phyloP scores from a whole-genome alignment of 2,329 filamentous ascomycete genomes.

The Sphaceloma murrayae region DNA sequence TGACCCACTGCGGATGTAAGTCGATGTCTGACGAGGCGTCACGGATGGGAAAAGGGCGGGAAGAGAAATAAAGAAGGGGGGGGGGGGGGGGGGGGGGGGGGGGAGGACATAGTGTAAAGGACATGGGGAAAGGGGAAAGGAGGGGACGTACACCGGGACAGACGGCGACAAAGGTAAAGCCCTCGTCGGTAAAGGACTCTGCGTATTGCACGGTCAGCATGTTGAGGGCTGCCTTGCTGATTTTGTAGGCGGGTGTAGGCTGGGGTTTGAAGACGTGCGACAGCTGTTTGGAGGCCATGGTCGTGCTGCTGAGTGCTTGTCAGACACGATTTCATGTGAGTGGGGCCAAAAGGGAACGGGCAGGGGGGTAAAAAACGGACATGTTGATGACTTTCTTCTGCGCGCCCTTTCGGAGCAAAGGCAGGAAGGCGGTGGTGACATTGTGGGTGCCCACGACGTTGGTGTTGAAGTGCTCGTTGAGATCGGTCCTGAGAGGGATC shows the following conservation, averaged over 20 bases:
- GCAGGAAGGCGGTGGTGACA: conserved; percentile 34
- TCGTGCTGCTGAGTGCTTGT: conserved; percentile 30
- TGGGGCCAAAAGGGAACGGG: too few relatives aligned
- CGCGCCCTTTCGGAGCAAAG: conserved; percentile 29
- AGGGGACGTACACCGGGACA: conserved; percentile 36
- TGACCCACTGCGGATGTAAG: conserved; percentile 41
- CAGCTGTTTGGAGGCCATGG: conserved; percentile 35
- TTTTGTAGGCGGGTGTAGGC: conserved; percentile 33
- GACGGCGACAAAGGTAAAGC: conserved; percentile 36
- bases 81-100: too few relatives aligned
- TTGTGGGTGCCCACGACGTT: conserved; percentile 35
- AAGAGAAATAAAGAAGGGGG: too few relatives aligned
- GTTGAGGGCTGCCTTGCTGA: conserved; percentile 42
- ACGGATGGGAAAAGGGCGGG: too few relatives aligned
- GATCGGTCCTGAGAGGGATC: conserved; percentile 22
- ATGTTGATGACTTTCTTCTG: conserved; percentile 39
- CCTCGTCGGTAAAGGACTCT: conserved; percentile 29
- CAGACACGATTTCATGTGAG: neutral
- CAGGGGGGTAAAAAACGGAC: conserved; percentile 23
- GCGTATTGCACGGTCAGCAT: conserved; percentile 40
- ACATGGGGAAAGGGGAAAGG: neutral
- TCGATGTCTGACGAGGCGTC: too few relatives aligned
- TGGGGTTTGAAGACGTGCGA: conserved; percentile 21
- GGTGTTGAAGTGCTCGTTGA: conserved; percentile 27
- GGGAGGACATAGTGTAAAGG: conserved; percentile 13